Evolutionary conservation across 148 eudicot genomes (phyloP).

Genomic region (Persicaria maculosa): DNA sequence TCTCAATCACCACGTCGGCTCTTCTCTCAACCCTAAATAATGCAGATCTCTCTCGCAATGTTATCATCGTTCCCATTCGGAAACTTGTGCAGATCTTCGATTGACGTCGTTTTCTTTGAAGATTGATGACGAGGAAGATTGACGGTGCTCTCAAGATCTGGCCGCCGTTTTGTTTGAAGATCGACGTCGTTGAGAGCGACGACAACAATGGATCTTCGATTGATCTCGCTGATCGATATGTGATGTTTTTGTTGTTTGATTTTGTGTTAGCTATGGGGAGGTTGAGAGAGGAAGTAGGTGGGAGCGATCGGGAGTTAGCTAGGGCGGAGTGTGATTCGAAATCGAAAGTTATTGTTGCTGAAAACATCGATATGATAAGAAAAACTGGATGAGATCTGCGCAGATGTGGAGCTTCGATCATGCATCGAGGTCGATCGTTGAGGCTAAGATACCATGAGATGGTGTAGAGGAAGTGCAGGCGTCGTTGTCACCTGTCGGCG

Average conservation of each 20-base stretch:
- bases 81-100: too few relatives aligned
- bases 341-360: background rate
- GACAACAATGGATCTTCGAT: background rate
- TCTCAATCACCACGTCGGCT: conserved; percentile 84
- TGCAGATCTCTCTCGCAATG: conserved; percentile 69
- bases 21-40: conserved; percentile 45
- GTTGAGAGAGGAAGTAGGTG: conserved; percentile 32
- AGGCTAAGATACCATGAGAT: conserved; percentile 3
- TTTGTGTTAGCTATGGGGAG: conserved; percentile 30
- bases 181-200: too few relatives aligned
- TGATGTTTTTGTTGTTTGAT: background rate
- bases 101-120: too few relatives aligned
- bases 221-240: background rate
- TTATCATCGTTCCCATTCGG: too few relatives aligned
- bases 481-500: background rate
- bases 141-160: too few relatives aligned
- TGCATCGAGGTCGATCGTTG: background rate
- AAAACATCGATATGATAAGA: conserved; percentile 27
- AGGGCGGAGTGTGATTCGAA: background rate
- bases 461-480: background rate
- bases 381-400: conserved; percentile 56
- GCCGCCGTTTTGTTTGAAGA: too few relatives aligned
- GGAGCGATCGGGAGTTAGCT: background rate
- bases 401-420: conserved; percentile 42
- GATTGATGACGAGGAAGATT: too few relatives aligned